These are phyloP conservation scores for Diatrype stigma DNA, from an alignment of 2,329 filamentous ascomycete species.

Conservation along the genomic window DNA sequence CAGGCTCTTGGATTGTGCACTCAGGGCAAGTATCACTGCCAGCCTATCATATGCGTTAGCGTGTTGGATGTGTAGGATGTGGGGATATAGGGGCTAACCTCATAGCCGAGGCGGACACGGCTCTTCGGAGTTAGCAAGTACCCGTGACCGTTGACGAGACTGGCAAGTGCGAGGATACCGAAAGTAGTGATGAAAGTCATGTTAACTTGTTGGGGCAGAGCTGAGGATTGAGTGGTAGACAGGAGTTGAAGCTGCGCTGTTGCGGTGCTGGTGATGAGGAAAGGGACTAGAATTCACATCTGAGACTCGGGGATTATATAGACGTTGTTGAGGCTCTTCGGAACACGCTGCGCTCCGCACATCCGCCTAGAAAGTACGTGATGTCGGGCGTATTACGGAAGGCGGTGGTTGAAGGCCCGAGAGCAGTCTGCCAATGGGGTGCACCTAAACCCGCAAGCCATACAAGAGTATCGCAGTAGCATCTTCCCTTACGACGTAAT, in stretches of 20 bases:
- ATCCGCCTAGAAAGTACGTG: not conserved
- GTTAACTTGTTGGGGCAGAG: not conserved
- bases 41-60: constrained; percentile 27
- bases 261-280: not conserved
- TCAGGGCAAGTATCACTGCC: constrained; percentile 49
- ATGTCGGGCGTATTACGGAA: not conserved
- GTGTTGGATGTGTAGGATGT: constrained; percentile 2
- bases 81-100: constrained; percentile 28
- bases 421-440: not conserved
- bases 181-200: constrained; percentile 3
- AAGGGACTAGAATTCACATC: not conserved
- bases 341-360: not conserved
- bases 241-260: not conserved
- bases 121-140: constrained; percentile 41
- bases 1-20: constrained; percentile 51
- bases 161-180: constrained; percentile 4
- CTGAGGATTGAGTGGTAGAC: not conserved
- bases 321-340: not conserved
- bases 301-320: not conserved
- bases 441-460: not conserved
- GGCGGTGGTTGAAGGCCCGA: not conserved
- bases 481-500: not conserved
- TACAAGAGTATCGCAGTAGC: not conserved
- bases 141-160: constrained; percentile 35
- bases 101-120: constrained; percentile 38